Evolutionary conservation across 164 flowering plant genomes (phyloP).

Genomic region (Umbellularia californica): DNA sequence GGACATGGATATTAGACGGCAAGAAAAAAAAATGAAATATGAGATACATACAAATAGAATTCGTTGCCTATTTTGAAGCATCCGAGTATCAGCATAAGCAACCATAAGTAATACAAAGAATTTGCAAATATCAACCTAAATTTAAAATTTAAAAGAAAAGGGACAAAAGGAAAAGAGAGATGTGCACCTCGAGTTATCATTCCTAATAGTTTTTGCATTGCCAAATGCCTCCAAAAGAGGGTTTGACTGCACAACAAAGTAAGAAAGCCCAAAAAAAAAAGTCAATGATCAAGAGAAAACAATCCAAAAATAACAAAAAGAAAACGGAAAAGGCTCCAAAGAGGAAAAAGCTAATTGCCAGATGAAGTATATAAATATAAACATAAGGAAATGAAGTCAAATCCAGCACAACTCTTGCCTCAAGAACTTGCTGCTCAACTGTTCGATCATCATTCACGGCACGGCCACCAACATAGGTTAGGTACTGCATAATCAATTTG

Average conservation of each 20-base stretch:
- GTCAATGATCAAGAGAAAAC: not conserved
- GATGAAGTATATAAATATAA: not conserved
- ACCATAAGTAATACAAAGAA: no score
- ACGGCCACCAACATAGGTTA: slow-evolving; percentile 94
- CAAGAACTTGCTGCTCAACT: slow-evolving; percentile 99
- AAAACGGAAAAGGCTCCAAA: not conserved
- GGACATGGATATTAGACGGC: no score
- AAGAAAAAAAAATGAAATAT: no score
- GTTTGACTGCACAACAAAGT: slow-evolving; percentile 65
- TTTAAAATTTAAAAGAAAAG: no score
- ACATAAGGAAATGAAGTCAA: not conserved
- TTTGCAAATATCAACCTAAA: no score
- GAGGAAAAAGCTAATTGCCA: not conserved
- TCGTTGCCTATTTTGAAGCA: no score
- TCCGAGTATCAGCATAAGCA: no score
- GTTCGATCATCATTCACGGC: slow-evolving; percentile 79
- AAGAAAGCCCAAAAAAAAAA: not conserved
- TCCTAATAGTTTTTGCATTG: slow-evolving; percentile 90
- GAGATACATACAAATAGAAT: no score
- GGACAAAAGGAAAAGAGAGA: not conserved
- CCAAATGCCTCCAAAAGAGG: slow-evolving; percentile 99
- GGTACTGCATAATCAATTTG: slow-evolving; percentile 95
- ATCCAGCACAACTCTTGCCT: slow-evolving; percentile 46
- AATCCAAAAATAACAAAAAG: not conserved
- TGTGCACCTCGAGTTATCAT: slow-evolving; percentile 89